phyloP scores from a whole-genome alignment of 257 asterid species.

The Parsonsia alboflavescens region DNA sequence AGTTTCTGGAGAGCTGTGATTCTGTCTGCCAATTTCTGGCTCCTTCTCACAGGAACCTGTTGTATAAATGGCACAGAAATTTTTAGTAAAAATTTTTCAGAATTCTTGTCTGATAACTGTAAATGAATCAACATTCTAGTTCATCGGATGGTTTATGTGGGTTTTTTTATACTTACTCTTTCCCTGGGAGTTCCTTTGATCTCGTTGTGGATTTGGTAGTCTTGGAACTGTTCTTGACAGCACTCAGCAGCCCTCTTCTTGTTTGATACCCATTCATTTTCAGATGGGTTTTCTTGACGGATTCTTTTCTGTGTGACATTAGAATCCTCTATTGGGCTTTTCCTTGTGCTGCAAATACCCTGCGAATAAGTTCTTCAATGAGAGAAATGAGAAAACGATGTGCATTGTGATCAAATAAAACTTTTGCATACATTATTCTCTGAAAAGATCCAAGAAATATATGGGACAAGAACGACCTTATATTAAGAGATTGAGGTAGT shows the following conservation, averaged over 20 bases:
- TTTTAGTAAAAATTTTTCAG: neutral
- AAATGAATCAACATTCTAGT: neutral
- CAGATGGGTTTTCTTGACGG: constrained; percentile 5
- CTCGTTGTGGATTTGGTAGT: constrained; percentile 2
- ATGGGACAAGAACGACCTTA: no score
- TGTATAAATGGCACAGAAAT: neutral
- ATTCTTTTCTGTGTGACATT: constrained; percentile 4
- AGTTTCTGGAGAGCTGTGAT: constrained; percentile 60
- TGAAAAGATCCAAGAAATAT: no score
- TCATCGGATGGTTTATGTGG: no score
- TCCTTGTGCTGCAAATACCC: constrained; percentile 17
- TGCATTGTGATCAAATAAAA: neutral
- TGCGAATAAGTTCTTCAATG: neutral
- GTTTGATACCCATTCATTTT: constrained; percentile 8
- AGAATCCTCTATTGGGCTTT: constrained; percentile 20
- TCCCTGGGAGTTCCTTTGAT: constrained; percentile 5
- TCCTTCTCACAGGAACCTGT: constrained; percentile 30
- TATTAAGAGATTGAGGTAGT: no score
- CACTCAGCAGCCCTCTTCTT: constrained; percentile 18
- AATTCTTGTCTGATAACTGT: neutral
- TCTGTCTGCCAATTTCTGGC: constrained; percentile 52
- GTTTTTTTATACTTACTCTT: constrained; percentile 10
- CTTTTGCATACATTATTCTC: no score
- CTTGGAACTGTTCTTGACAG: constrained; percentile 14
- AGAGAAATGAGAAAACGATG: neutral